These are phyloP conservation scores for Peltaster fructicola DNA, from an alignment of 2,329 filamentous ascomycete genomes.

Conservation along the genomic window DNA sequence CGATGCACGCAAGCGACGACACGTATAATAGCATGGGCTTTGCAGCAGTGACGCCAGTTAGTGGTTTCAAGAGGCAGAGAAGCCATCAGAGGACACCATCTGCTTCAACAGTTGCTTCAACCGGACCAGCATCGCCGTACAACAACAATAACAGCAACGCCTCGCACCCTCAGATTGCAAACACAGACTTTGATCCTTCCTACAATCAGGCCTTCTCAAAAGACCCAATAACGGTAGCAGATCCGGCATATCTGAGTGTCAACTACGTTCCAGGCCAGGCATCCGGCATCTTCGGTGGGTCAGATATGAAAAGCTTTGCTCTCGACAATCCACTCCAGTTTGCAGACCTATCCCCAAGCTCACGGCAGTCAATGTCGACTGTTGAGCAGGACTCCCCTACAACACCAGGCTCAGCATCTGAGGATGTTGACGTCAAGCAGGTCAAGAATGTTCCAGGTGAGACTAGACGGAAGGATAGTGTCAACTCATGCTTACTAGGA, in stretches of 20 bases:
- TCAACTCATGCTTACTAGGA: conserved; percentile 51
- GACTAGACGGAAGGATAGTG: no score
- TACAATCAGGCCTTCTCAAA: no score
- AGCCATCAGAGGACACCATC: conserved; percentile 19
- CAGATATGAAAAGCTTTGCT: conserved; percentile 41
- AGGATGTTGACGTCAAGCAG: conserved; percentile 33
- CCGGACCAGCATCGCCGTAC: conserved; percentile 27
- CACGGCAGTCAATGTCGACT: conserved; percentile 41
- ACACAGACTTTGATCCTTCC: conserved; percentile 23
- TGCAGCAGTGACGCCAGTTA: conserved; percentile 5
- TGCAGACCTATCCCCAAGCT: conserved; percentile 34
- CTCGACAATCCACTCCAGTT: conserved; percentile 34
- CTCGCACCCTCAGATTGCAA: conserved; percentile 25
- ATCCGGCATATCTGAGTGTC: no score
- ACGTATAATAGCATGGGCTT: conserved; percentile 10
- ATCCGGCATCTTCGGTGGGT: no score
- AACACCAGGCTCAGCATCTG: conserved; percentile 36
- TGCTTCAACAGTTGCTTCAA: conserved; percentile 25
- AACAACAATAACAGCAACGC: conserved; percentile 16
- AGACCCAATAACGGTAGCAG: no score
- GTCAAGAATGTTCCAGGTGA: conserved; percentile 43
- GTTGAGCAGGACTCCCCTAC: conserved; percentile 43
- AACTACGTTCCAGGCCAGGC: no score
- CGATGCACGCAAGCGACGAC: conserved; percentile 3
- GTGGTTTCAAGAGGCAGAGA: conserved; percentile 10